Base-by-base conservation (phyloP, 352 stramenopile genomes). In the Phytophthora sojae region DNA sequence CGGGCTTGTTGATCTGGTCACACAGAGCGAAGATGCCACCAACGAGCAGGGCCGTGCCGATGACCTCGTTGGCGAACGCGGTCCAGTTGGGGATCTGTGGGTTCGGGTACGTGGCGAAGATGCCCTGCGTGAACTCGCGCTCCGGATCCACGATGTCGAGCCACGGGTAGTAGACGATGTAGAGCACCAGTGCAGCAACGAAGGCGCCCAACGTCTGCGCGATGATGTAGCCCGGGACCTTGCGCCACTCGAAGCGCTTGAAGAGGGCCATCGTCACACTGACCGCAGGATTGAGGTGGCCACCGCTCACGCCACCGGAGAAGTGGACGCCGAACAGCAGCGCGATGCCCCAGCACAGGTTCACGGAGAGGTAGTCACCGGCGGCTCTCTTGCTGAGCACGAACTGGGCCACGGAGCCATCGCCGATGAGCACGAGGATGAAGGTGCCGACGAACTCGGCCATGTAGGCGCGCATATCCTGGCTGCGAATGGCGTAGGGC, bases 71-170 rank as follows among this genome's bases (percentile, higher is more conserved):
- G 23, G 86, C 67, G 67, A 91, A 91, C 11, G 82, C 85, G 8
- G 83, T 71, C 58, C 85, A 72, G 57, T 91, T 68, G 0, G 82
- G 82, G 61, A 88, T 80, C 69, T 91, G 83, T 50, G 81, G 75
- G 60, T 91, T 91, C 17, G 85, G 85, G 69, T 91, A 93, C 35
- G 85, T 93, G 0, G 85, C 82, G 52, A 93, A 93, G 71, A 91
- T 93, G 26, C 83, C 85, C 1, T 83, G 82, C 1, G 85, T 93
- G 25, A 82, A 76, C 14, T 85, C 79, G 30, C 88, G 82, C 83
- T 83, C 89, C 45, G 74, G 76, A 60, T 91, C 76, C 50, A 91
- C 77, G 57, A 87, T 80, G 25, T 72, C 60, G 21, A 93, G 66
- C 23, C 78, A 83, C 19, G 73, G 68, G 70, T 88, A 90, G 75